Conservation (phyloP, 2,329 filamentous ascomycete genomes). For the Penicillium sclerotiorum region DNA sequence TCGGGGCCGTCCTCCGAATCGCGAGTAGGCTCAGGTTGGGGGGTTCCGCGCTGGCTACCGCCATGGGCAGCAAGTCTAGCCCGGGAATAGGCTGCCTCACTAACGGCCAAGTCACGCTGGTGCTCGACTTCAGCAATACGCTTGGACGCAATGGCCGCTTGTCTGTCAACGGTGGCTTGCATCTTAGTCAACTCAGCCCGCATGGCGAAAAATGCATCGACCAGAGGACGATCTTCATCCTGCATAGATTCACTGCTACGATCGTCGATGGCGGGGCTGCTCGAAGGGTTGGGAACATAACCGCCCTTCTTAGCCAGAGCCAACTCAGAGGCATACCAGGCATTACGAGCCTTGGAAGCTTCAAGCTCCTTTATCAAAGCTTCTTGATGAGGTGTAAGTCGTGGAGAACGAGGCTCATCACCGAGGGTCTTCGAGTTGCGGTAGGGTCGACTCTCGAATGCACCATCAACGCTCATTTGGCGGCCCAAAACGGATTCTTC, state of each 20-base stretch:
- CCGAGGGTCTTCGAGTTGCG: constrained; percentile 44
- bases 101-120: constrained; percentile 90
- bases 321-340: constrained; percentile 95
- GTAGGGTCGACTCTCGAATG: constrained; percentile 40
- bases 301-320: constrained; percentile 89
- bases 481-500: constrained; percentile 58
- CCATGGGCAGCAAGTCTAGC: constrained; percentile 85
- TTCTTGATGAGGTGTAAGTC: constrained; percentile 52
- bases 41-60: constrained; percentile 64
- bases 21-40: constrained; percentile 53
- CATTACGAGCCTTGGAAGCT: constrained; percentile 79
- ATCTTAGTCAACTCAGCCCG: constrained; percentile 85
- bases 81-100: constrained; percentile 92
- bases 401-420: constrained; percentile 50
- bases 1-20: constrained; percentile 63
- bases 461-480: constrained; percentile 43
- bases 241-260: constrained; percentile 77
- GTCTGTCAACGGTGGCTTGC: constrained; percentile 84
- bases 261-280: constrained; percentile 74
- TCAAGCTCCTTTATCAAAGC: constrained; percentile 86
- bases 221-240: constrained; percentile 87
- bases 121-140: constrained; percentile 92
- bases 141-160: constrained; percentile 80
- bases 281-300: constrained; percentile 72
- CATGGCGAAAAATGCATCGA: constrained; percentile 92